Percentiles rank a stretch among this genome's conserved stretches.
phyloP scores from a whole-genome alignment of 805 yeast genomes.

The Ogataea naganishii region DNA sequence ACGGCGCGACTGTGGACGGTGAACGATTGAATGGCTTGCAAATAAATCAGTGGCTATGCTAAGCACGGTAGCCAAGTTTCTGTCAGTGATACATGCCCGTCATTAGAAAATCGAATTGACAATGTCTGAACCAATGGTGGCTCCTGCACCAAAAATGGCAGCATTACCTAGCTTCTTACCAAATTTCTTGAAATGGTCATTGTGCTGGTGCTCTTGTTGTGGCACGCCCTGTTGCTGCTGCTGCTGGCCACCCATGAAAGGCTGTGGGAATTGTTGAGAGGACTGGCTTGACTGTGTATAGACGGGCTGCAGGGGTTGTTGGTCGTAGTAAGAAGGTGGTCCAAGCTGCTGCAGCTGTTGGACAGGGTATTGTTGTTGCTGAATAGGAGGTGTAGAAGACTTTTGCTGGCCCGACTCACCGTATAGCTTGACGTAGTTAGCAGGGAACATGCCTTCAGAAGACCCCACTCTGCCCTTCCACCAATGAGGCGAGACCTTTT shows the following conservation, averaged over 20 bases:
- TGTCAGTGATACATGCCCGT: no score
- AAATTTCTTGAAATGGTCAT: constrained; percentile 41
- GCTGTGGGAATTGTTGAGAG: constrained; percentile 48
- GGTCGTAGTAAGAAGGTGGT: neutral
- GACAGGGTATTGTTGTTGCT: constrained; percentile 9
- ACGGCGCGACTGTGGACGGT: no score
- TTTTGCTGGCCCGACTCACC: constrained; percentile 10
- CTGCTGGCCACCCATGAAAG: constrained; percentile 30
- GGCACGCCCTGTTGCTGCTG: constrained; percentile 6
- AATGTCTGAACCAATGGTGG: constrained; percentile 82
- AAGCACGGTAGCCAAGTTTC: no score
- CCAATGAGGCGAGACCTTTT: constrained; percentile 81
- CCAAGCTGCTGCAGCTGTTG: constrained; percentile 8
- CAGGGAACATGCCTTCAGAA: constrained; percentile 76
- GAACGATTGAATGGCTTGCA: no score
- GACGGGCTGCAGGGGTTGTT: constrained; percentile 11
- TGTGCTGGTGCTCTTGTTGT: constrained; percentile 18
- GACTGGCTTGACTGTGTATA: no score
- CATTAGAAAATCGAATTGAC: constrained; percentile 64
- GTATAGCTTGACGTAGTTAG: constrained; percentile 62
- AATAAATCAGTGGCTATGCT: no score
- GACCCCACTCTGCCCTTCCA: constrained; percentile 69
- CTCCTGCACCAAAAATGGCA: constrained; percentile 97
- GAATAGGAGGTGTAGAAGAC: constrained; percentile 13
- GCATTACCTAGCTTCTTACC: constrained; percentile 90